Base-by-base conservation (phyloP, 305 asterid species). In the Plantago lanceolata region DNA sequence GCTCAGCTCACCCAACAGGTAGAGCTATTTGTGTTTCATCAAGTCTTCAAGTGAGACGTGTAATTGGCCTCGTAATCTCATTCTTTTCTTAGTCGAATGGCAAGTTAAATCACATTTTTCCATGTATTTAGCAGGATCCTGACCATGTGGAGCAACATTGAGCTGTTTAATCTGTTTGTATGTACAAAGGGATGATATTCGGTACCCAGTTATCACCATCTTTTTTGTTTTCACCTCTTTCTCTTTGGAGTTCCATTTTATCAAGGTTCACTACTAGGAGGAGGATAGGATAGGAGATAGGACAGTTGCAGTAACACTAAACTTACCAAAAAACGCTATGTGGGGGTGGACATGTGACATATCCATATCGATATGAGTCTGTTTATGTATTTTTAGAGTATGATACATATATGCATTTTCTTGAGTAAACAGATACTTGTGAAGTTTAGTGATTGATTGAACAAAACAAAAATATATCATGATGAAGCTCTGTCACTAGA, bases 1-100 rank as follows among this genome's bases (percentile, higher is more conserved):
- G 72, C 71, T 69, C 87, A 75, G 73, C 76, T 67, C 63, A 48
- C 70, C 57, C 82, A 72, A 61, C 75, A 82, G 82, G 96, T 82
- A 76, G 49, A 14, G 28, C 1, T 1, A 55, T 6, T 5, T 31
- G 29, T 29, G 18, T 16, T 14, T 17, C 14, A 35, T 17, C 13
- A 35, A 8, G 19, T 47, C 58, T 21, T 29, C 5, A 8, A 15
- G n/a, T 3, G 0, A 51, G 14, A 53, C 6, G 21, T n/a, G n/a
- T n/a, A n/a, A n/a, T n/a, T n/a, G n/a, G n/a, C n/a, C n/a, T n/a
- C n/a, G n/a, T 21, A 12, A 18, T 31, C 59, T 54, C 18, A 9
- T 13, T 53, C 15, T 26, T 11, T 6, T 28, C 19, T 3, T 56
- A 28, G 17, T 53, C 44, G 1, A 26, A 13, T 53, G 61, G 37